Base-by-base conservation (phyloP, 345 rosid genomes). In the Eutrema heterophyllum region DNA sequence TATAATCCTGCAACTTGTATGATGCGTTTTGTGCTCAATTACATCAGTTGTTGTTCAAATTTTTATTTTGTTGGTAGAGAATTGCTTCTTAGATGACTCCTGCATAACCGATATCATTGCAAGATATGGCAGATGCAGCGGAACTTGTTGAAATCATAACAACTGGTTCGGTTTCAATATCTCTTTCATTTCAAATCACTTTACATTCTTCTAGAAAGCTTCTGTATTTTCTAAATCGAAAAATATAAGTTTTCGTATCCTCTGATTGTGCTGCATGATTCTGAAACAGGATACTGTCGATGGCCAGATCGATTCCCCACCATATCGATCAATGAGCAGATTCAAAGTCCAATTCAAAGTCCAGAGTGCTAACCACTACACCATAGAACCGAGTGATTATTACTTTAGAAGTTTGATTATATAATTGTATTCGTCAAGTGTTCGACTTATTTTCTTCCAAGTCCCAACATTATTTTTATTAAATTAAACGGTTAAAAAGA, bases 301-400 rank as follows among this genome's bases (percentile, higher is more conserved):
- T 88, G 94, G 96, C 82, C 80, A 6, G 44, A 75, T 67, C 78
- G 86, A 67, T 92, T 88, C 65, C 97, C 97, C 3, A 64, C 64
- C 63, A 27, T 77, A 0, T 21, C 24, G 24, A 21, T 21, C 24
- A 1, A 21, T 21, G 24, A 21, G 24, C 24, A 21, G 92, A 88
- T 92, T 88, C 96, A 86, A 89, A 87, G 88, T 88, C 89, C 94
- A 86, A 88, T 92, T 88, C 96, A 86, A 89, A 87, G 88, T 88
- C 89, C 94, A 86, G 87, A 86, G 91, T 89, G 94, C 98, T 89
- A 87, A 89, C 96, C 92, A 85, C 91, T 84, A 88, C 93, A 90
- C 96, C 98, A 86, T 84, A 80, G 87, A 87, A 89, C 89, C 91
- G 18, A 21, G 30, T 9, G 14, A 10, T 49, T 4, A 30, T 1